Conservation (phyloP, 352 stramenopile species). For the Phytophthora hybrid region DNA sequence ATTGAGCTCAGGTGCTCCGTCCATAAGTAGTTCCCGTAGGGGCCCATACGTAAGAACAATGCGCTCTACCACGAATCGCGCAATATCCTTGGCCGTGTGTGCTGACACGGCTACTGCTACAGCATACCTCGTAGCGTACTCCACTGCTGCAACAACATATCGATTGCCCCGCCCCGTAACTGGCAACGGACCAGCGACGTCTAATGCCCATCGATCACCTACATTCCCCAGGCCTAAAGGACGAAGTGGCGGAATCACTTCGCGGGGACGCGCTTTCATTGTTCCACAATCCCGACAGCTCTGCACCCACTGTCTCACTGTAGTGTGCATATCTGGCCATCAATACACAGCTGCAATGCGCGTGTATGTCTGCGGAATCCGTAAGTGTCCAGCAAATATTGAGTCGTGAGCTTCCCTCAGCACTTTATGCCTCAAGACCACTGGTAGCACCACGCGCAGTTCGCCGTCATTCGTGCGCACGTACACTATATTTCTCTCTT, state of each 20-base stretch:
- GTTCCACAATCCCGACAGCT: constrained; percentile 4
- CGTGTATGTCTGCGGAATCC: background rate
- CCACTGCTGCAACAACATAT: background rate
- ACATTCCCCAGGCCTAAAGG: background rate
- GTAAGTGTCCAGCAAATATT: background rate
- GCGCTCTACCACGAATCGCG: background rate
- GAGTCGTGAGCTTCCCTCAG: constrained; percentile 5
- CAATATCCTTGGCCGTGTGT: background rate
- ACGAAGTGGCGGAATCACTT: constrained; percentile 5
- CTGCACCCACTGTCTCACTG: constrained; percentile 2
- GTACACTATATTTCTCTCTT: too few species aligned
- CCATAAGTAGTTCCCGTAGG: constrained; percentile 1
- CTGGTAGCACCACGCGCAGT: too few species aligned
- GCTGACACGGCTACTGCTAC: background rate
- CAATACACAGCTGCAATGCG: background rate
- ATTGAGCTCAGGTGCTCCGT: background rate
- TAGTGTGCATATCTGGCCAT: background rate
- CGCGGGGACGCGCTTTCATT: background rate
- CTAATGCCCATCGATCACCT: constrained; percentile 1
- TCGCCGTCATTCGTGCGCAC: too few species aligned
- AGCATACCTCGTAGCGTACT: constrained; percentile 4
- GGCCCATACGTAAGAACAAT: background rate
- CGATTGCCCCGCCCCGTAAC: background rate
- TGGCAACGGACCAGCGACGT: background rate
- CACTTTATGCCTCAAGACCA: too few species aligned